Conservation (phyloP, 768 basidiomycete genomes). For the Xerocomellus dryophilus region DNA sequence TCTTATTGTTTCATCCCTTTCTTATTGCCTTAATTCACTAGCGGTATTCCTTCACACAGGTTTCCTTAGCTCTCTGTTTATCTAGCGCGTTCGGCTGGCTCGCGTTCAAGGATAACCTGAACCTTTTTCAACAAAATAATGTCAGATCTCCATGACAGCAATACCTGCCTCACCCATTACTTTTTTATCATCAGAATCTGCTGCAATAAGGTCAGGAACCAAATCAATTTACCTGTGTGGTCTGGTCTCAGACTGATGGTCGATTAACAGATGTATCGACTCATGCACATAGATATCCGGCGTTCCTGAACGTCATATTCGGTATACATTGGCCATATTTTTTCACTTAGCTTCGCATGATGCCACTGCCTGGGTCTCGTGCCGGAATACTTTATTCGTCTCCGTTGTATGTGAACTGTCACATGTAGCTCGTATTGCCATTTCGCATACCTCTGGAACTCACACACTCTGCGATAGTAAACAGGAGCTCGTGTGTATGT, state of each 20-base stretch:
- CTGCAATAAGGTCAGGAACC: not conserved
- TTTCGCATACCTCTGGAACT: not conserved
- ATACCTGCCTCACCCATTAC: not conserved
- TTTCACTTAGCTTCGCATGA: not conserved
- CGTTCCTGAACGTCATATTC: not conserved
- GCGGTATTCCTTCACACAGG: conserved; percentile 5
- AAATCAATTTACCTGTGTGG: not conserved
- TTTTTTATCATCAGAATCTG: not conserved
- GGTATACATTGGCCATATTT: not conserved
- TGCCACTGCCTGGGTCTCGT: not conserved
- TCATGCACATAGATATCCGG: not conserved
- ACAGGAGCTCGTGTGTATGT: not conserved
- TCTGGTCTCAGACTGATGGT: not conserved
- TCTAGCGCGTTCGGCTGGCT: conserved; percentile 27
- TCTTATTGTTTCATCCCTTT: not conserved
- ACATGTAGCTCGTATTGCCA: not conserved
- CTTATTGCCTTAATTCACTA: not conserved
- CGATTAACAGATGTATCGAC: conserved; percentile 16
- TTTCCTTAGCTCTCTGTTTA: conserved; percentile 14
- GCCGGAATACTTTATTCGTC: conserved; percentile 22
- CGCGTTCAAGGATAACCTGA: conserved; percentile 9
- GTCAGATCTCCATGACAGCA: not conserved
- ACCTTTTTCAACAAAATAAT: not conserved
- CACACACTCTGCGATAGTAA: not conserved
- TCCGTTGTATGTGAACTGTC: not conserved